phyloP scores from a whole-genome alignment of 768 basidiomycete genomes.

The Lactarius trivialis region DNA sequence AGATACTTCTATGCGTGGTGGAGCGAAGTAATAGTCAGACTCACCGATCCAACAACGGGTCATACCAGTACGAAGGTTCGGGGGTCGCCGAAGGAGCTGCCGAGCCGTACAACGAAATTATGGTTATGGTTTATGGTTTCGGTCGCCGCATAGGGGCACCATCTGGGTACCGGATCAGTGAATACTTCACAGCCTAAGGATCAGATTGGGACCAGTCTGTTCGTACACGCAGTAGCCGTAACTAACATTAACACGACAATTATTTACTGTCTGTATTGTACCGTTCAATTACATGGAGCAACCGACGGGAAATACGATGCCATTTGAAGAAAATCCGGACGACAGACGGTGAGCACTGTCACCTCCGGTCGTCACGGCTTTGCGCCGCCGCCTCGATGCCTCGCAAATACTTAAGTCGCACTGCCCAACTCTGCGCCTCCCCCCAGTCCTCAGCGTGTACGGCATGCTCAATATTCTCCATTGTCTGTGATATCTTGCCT shows the following conservation, averaged over 20 bases:
- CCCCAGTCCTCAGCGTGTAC: constrained; percentile 52
- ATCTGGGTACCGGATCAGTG: no score
- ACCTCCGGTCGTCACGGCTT: constrained; percentile 6
- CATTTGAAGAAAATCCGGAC: neutral
- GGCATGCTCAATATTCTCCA: constrained; percentile 41
- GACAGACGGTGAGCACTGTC: neutral
- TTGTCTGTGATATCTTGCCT: constrained; percentile 49
- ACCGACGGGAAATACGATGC: no score
- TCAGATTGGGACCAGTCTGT: no score
- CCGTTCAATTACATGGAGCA: no score
- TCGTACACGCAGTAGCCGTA: no score
- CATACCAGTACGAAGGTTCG: neutral
- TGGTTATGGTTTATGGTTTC: neutral
- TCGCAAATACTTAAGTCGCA: constrained; percentile 69
- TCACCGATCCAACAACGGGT: no score
- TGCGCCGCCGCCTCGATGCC: constrained; percentile 51
- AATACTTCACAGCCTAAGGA: no score
- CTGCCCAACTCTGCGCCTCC: constrained; percentile 48
- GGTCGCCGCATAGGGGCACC: no score
- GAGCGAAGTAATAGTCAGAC: neutral
- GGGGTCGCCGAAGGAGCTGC: neutral
- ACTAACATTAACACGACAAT: no score
- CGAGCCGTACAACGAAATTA: neutral
- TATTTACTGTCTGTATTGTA: no score
- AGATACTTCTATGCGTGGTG: neutral